Percentiles rank a stretch among this genome's conserved stretches.
These are phyloP conservation scores for Byssochlamys sp. DNA, from an alignment of 2,329 filamentous ascomycete genomes.

Conservation along the genomic window DNA sequence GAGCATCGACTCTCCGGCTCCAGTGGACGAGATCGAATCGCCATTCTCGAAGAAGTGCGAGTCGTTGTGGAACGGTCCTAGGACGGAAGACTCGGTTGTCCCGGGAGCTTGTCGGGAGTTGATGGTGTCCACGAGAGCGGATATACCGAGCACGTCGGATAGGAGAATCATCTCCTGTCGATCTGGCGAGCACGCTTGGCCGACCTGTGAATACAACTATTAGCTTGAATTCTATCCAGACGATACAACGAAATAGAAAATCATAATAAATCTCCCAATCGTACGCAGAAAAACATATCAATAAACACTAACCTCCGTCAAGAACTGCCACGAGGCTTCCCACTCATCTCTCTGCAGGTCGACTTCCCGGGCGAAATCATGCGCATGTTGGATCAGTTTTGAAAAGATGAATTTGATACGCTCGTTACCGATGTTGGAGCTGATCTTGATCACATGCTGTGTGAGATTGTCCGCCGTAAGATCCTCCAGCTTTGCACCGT, in stretches of 20 bases:
- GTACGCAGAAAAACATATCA: not conserved
- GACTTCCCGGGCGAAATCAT: constrained; percentile 7
- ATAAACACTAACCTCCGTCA: constrained; percentile 4
- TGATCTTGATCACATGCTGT: constrained; percentile 8
- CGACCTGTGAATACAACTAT: not conserved
- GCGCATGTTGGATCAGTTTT: constrained; percentile 4
- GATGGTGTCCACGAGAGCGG: constrained; percentile 17
- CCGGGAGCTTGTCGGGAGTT: constrained; percentile 12
- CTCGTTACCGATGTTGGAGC: constrained; percentile 6
- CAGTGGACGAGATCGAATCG: constrained; percentile 11
- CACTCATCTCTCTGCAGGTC: constrained; percentile 7
- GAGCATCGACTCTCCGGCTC: constrained; percentile 11
- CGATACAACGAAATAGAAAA: not conserved
- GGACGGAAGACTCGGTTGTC: constrained; percentile 18
- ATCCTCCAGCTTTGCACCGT: constrained; percentile 2
- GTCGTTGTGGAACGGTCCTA: constrained; percentile 22
- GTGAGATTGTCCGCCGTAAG: constrained; percentile 7
- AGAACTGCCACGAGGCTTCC: constrained; percentile 8
- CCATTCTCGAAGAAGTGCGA: constrained; percentile 14
- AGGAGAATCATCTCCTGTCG: constrained; percentile 13
- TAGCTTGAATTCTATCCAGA: not conserved
- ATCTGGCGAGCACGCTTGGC: not conserved
- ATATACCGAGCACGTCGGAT: constrained; percentile 17
- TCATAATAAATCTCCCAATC: too few relatives aligned
- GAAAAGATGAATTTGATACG: constrained; percentile 5